phyloP scores from a whole-genome alignment of 768 basidiomycete species.

The Bullera alba region DNA sequence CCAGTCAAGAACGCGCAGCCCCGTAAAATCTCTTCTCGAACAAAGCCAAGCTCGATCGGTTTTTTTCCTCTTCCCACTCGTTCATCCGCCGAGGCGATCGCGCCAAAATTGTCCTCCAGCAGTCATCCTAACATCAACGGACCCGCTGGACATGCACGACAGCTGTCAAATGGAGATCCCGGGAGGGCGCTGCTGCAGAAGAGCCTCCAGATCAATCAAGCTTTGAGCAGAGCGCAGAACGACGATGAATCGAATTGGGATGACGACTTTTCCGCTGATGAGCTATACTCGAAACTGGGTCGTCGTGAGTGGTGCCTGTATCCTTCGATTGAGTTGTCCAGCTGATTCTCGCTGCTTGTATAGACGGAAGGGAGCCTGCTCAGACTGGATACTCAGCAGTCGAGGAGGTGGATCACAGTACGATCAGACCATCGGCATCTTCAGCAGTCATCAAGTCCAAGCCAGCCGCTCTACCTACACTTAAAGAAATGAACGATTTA shows the following conservation, averaged over 20 bases:
- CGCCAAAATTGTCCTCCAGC: slow-evolving; percentile 20
- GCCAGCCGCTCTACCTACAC: no score
- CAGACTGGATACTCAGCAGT: no score
- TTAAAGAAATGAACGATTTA: no score
- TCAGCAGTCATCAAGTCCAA: slow-evolving; percentile 9
- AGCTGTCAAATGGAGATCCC: no score
- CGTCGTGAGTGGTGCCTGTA: slow-evolving; percentile 46
- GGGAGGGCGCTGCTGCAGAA: slow-evolving; percentile 50
- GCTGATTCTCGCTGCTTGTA: background rate
- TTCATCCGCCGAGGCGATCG: slow-evolving; percentile 32
- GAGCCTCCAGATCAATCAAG: slow-evolving; percentile 47
- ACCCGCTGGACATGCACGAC: background rate
- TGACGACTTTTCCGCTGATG: slow-evolving; percentile 92
- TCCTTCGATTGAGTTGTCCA: background rate
- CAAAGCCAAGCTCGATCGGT: background rate
- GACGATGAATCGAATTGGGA: slow-evolving; percentile 60
- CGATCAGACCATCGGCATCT: slow-evolving; percentile 34
- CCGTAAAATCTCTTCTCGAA: slow-evolving; percentile 11
- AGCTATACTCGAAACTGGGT: slow-evolving; percentile 77
- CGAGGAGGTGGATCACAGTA: slow-evolving; percentile 41
- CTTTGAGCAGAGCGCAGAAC: slow-evolving; percentile 13
- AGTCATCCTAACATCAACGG: slow-evolving; percentile 7
- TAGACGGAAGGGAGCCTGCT: slow-evolving; percentile 55
- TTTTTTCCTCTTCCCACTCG: slow-evolving; percentile 11
- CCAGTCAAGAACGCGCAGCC: slow-evolving; percentile 11